Percentiles rank a stretch among this genome's conserved stretches.
Evolutionary conservation across 2,329 filamentous ascomycete species (phyloP).

Genomic region (Fusarium liriodendri): DNA sequence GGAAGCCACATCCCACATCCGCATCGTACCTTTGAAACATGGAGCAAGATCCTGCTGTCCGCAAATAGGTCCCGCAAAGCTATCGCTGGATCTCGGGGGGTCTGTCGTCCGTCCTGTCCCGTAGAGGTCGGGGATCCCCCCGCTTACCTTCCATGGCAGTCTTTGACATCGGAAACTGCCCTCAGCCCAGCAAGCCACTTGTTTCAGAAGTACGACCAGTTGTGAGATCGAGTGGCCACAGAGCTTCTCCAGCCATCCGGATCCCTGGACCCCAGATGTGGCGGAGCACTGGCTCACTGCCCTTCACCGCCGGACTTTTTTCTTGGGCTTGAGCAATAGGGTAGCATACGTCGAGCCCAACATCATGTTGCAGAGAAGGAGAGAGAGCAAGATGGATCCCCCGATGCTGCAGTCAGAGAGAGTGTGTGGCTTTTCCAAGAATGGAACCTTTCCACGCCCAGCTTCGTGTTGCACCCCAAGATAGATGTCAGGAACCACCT

Average conservation of each 20-base stretch:
- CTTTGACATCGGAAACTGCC: conserved; percentile 24
- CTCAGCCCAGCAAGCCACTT: conserved; percentile 41
- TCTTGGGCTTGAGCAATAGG: not conserved
- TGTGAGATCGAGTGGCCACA: conserved; percentile 36
- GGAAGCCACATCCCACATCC: not conserved
- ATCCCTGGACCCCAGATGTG: conserved; percentile 29
- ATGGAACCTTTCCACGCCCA: conserved; percentile 4
- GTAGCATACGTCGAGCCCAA: conserved; percentile 3
- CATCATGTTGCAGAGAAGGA: conserved; percentile 3
- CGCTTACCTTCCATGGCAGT: conserved; percentile 1
- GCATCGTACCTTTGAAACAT: conserved; percentile 20
- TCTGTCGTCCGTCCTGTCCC: conserved; percentile 30
- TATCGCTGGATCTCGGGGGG: conserved; percentile 18
- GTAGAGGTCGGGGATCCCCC: conserved; percentile 23
- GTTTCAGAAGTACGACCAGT: conserved; percentile 38
- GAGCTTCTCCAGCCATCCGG: conserved; percentile 21
- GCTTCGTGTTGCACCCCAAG: conserved; percentile 7
- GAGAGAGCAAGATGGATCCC: not conserved
- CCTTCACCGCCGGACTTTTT: conserved; percentile 34
- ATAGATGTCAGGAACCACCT: conserved; percentile 7
- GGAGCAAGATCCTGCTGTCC: conserved; percentile 24
- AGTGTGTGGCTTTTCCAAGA: conserved; percentile 6
- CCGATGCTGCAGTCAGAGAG: not conserved
- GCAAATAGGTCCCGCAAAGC: conserved; percentile 18
- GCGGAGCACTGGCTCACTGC: conserved; percentile 21